phyloP scores from a whole-genome alignment of 2,329 filamentous ascomycete species.

The Microthyrium microscopicum region DNA sequence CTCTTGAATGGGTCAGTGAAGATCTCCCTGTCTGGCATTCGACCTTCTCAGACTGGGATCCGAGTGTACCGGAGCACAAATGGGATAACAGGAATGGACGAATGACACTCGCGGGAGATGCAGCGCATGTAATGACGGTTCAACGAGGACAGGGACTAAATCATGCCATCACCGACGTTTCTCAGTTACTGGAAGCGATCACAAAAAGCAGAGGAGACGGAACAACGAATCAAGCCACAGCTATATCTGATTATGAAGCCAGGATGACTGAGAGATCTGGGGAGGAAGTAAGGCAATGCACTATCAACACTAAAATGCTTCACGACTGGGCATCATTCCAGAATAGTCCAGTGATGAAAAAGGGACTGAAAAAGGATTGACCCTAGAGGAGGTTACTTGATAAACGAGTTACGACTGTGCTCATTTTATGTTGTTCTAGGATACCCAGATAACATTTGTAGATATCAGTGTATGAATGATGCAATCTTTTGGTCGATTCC shows the following conservation, averaged over 20 bases:
- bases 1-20: conserved; percentile 19
- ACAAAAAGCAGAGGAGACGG: conserved; percentile 9
- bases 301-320: conserved; percentile 18
- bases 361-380: conserved; percentile 15
- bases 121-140: conserved; percentile 25
- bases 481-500: too few species aligned
- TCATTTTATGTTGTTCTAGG: too few species aligned
- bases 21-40: conserved; percentile 18
- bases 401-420: too few species aligned
- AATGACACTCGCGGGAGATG: conserved; percentile 24
- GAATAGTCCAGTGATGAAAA: conserved; percentile 18
- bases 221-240: conserved; percentile 11
- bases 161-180: conserved; percentile 28
- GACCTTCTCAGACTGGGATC: conserved; percentile 21
- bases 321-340: conserved; percentile 22
- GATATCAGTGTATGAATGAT: too few species aligned
- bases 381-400: background rate
- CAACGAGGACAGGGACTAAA: conserved; percentile 34
- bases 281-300: conserved; percentile 17
- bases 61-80: conserved; percentile 13
- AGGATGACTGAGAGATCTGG: conserved; percentile 26
- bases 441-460: too few species aligned
- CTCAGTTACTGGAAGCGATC: conserved; percentile 16
- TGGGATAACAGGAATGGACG: conserved; percentile 20
- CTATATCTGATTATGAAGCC: conserved; percentile 24